Evolutionary conservation across 352 stramenopile species (phyloP), one percentile per base, ranked within the genome.

Genomic region (Lagenidium giganteum): DNA sequence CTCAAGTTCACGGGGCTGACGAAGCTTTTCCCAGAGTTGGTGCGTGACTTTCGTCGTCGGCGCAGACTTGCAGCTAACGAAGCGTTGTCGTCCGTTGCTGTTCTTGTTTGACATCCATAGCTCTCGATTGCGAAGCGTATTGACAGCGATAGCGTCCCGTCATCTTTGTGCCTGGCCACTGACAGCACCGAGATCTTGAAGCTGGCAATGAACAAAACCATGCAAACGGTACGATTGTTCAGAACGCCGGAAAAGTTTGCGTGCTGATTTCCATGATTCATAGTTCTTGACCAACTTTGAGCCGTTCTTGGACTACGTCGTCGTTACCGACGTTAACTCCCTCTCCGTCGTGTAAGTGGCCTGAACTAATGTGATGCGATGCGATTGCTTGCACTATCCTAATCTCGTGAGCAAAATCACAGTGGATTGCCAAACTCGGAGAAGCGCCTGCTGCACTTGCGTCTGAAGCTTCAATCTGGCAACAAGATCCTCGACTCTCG

Each of bases 271-370:
- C 33, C 14, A 24, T 22, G 2, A 24, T 31, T 42, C 14, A 45
- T 20, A 90, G 78, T 68, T 69, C 17, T 47, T 91, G 18, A 71
- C 64, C 31, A 70, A 83, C 1, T 39, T 91, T 13, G 75, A 87
- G 45, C 61, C 80, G 20, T 79, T 84, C 39, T 50, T 88, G 7
- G 75, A 86, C 34, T 86, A 74, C 59, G 64, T 87, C 26, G 67
- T 91, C 22, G 80, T 91, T 52, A 91, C 72, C 8, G 78, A 91
- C 49, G 65, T 91, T 51, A 91, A 81, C 59, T 70, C 76, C 21
- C 50, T 70, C 17, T 40, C 62, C 13, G 72, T 87, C 43, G 38
- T 75, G 78, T 90, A 54, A 36, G 74, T 63, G 3, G n/a, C n/a
- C n/a, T n/a, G n/a, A n/a, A n/a, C n/a, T n/a, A n/a, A n/a, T n/a